Percentiles rank a stretch among this genome's conserved stretches.
phyloP scores from a whole-genome alignment of 306 rosid species.

The Lathyrus oleraceus region DNA sequence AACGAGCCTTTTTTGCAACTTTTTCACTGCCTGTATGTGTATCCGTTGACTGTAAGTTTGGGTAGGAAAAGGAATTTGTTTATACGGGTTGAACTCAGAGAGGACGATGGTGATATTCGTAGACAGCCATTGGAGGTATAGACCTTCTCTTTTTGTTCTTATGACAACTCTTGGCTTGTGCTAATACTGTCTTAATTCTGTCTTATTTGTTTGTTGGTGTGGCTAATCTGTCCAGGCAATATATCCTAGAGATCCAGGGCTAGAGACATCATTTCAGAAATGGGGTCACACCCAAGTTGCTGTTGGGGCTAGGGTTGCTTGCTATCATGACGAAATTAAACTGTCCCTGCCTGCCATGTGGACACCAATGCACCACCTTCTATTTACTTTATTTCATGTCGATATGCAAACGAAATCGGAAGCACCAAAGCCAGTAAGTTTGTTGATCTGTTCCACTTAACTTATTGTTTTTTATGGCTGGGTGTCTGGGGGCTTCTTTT shows the following conservation, averaged over 20 bases:
- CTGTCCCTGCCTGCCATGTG: conserved; percentile 95
- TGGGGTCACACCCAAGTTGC: conserved; percentile 92
- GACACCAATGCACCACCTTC: conserved; percentile 89
- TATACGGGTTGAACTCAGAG: conserved; percentile 83
- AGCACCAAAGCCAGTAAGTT: conserved; percentile 90
- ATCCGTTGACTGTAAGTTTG: conserved; percentile 90
- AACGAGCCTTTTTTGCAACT: conserved; percentile 99
- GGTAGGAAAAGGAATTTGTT: conserved; percentile 96
- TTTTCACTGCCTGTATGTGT: conserved; percentile 91
- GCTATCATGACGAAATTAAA: conserved; percentile 92
- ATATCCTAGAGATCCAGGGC: conserved; percentile 77
- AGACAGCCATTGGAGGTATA: conserved; percentile 92
- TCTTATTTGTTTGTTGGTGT: conserved; percentile 30
- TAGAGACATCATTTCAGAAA: conserved; percentile 61
- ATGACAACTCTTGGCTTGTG: background rate
- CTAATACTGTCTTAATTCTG: conserved; percentile 22
- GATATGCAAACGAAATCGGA: conserved; percentile 94
- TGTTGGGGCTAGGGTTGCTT: conserved; percentile 74
- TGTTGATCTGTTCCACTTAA: conserved; percentile 23
- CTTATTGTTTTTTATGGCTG: conserved; percentile 25
- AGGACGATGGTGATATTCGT: conserved; percentile 85
- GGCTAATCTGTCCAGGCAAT: conserved; percentile 63
- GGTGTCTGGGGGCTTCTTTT: conserved; percentile 23
- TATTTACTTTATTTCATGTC: conserved; percentile 85
- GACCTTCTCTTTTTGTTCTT: conserved; percentile 10